A percentile compares a stretch with the other conserved stretches of the same genome.
Conservation (phyloP, 495 filamentous ascomycete genomes). For the Choiromyces venosus region DNA sequence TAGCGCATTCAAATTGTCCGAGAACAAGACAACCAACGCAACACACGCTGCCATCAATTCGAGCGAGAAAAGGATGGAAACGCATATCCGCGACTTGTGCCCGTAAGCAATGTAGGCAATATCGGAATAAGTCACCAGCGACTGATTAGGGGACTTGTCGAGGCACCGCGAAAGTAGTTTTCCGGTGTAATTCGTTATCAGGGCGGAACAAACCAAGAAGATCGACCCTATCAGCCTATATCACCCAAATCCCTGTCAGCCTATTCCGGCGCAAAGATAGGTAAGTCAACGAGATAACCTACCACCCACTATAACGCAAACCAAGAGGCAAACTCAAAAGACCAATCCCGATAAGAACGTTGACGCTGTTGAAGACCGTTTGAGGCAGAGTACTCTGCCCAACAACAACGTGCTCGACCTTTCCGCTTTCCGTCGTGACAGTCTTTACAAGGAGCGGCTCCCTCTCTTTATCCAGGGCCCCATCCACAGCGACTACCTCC, state of each 20-base stretch:
- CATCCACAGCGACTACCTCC: conserved; percentile 48
- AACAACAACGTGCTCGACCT: conserved; percentile 70
- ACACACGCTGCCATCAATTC: conserved; percentile 87
- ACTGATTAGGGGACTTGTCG: conserved; percentile 67
- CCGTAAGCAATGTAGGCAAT: conserved; percentile 90
- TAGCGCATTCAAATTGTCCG: conserved; percentile 75
- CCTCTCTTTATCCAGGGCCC: conserved; percentile 57
- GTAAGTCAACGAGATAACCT: conserved; percentile 8
- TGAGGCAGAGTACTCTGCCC: conserved; percentile 92
- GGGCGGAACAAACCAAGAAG: conserved; percentile 67
- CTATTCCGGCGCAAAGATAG: conserved; percentile 8
- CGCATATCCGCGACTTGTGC: conserved; percentile 68
- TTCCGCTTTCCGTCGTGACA: conserved; percentile 79
- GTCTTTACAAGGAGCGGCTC: conserved; percentile 79
- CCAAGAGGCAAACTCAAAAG: conserved; percentile 83
- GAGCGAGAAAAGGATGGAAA: conserved; percentile 77
- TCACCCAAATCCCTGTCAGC: conserved; percentile 11
- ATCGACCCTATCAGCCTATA: conserved; percentile 61
- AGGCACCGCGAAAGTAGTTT: conserved; percentile 81
- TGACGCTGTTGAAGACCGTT: conserved; percentile 94
- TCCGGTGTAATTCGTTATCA: conserved; percentile 79
- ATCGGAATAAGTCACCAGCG: conserved; percentile 81
- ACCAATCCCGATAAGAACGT: conserved; percentile 88
- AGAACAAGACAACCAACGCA: conserved; percentile 87
- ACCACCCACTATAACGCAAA: conserved; percentile 84